These are phyloP conservation scores for Eragrostis curvula DNA, from an alignment of 176 grass and related monocot species.

Conservation along the genomic window DNA sequence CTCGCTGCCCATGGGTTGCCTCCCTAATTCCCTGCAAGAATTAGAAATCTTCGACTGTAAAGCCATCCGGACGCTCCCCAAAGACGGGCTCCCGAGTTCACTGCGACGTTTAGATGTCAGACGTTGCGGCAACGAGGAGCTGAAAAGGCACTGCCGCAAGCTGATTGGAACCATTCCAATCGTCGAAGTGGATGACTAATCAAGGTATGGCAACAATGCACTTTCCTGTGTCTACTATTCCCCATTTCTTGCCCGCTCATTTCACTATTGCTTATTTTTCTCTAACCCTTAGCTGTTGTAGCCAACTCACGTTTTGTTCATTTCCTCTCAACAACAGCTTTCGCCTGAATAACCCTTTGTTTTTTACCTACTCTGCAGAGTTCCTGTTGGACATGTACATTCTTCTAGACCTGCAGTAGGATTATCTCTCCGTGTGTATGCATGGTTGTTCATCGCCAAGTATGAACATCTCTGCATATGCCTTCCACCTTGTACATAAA, in stretches of 20 bases:
- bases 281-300: too few species aligned
- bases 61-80: background rate
- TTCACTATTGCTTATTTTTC: background rate
- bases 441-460: background rate
- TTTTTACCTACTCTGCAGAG: background rate
- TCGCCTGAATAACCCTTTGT: background rate
- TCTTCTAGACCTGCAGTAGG: background rate
- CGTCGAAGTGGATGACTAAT: background rate
- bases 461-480: background rate
- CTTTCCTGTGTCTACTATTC: background rate
- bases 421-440: background rate
- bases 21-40: too few species aligned
- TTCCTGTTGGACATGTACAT: background rate
- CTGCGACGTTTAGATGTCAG: background rate
- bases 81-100: background rate
- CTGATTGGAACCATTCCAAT: constrained; percentile 25
- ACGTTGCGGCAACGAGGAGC: fast-evolving
- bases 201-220: constrained; percentile 9
- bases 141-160: constrained; percentile 20
- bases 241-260: background rate
- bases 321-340: background rate
- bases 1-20: too few species aligned
- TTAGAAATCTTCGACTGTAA: too few species aligned
- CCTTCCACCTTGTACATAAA: background rate
- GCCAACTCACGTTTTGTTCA: background rate